Evolutionary conservation across 108 stramenopile species (phyloP).

Genomic region (Seminavis robusta): DNA sequence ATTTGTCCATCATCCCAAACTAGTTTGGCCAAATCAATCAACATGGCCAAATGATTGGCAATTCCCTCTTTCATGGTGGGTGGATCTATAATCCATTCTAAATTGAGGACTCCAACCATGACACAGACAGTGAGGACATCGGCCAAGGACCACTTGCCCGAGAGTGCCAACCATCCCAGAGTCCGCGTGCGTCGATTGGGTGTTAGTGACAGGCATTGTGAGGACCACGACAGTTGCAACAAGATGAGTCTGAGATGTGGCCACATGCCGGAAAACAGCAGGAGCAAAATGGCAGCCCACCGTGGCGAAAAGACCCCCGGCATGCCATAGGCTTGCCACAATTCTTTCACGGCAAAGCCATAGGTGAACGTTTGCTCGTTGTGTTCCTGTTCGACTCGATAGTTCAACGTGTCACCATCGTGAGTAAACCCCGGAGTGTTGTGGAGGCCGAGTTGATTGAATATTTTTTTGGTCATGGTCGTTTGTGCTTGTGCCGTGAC

Average conservation of each 20-base stretch:
- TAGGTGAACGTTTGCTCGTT: constrained; percentile 78
- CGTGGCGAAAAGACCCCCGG: constrained; percentile 54
- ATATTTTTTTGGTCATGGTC: not conserved
- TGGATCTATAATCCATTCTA: constrained; percentile 77
- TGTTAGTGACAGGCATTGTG: constrained; percentile 34
- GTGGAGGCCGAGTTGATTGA: constrained; percentile 2
- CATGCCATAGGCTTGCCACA: constrained; percentile 71
- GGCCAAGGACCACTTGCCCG: constrained; percentile 83
- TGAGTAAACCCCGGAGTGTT: too few species aligned
- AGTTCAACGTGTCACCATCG: not conserved
- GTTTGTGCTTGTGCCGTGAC: constrained; percentile 63
- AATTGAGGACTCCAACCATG: constrained; percentile 79
- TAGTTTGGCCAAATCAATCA: constrained; percentile 32
- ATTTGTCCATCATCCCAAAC: constrained; percentile 37
- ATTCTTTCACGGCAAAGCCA: constrained; percentile 68
- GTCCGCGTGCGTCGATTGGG: constrained; percentile 40
- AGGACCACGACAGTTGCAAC: constrained; percentile 62
- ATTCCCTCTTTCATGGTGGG: constrained; percentile 52
- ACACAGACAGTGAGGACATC: constrained; percentile 85
- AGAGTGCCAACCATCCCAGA: constrained; percentile 50
- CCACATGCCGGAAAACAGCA: constrained; percentile 77
- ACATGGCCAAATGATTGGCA: constrained; percentile 47
- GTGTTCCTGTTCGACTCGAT: not conserved
- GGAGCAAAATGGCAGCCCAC: constrained; percentile 57
- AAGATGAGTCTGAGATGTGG: constrained; percentile 75